Base-by-base conservation (phyloP, 768 basidiomycete species). In the Porphyrellus cyaneotinctus region DNA sequence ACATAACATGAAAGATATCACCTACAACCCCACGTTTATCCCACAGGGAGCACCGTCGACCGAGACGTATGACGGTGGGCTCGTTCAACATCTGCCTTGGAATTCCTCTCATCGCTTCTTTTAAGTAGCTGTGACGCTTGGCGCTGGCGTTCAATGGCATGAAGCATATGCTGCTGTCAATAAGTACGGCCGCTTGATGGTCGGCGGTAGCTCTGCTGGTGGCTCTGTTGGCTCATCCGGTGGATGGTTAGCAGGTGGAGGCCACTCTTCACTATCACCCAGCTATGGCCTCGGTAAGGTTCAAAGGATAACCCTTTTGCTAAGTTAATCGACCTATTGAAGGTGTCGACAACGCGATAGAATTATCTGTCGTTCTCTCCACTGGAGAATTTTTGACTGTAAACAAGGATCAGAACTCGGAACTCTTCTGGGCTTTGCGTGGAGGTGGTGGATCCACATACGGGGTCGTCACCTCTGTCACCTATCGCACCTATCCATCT, bases 401-500 rank as follows among this genome's bases (percentile, higher is more conserved):
- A 20, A 82, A 81, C 57, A 52, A 58, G 0, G 64, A 73, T 59
- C 66, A 71, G 33, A 70, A 80, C 57, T 18, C 67, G 12, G 78
- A 81, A 47, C 70, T 83, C 6, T 83, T 79, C 63, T 83, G 78
- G 76, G 81, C 81, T 0, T 58, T 83, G 43, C 71, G 80, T 31
- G 80, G 79, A 1, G 77, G 76, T 3, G 80, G 80, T 1, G 79
- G 78, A 6, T 72, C 75, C 17, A 80, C 75, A 0, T 81, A 69
- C 43, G 79, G 76, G 9, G 67, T 81, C n/a, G 67, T 80, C 45
- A 74, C 74, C 10, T 75, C 76, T 0, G 75, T 73, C 15, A 78
- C 78, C 0, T 80, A 80, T 54, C 62, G 62, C 39, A 79, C 77
- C 0, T 71, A 78, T 45, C 72, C 75, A 1, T 31, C 60, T 8